phyloP scores from a whole-genome alignment of 345 rosid genomes.

The Citrus hindsii region DNA sequence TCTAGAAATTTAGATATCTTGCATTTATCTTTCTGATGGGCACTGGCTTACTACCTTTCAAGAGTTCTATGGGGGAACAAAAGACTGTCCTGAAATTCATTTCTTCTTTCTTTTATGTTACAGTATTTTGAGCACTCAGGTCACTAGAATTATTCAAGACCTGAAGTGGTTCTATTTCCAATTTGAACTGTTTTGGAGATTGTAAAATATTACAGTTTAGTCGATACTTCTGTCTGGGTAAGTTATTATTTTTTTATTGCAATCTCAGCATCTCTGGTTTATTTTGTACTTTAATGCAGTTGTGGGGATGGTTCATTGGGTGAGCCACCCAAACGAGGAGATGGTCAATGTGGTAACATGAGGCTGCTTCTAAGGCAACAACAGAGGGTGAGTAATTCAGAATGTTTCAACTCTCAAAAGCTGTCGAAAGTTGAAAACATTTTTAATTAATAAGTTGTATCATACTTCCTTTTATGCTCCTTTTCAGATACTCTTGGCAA shows the following conservation, averaged over 20 bases:
- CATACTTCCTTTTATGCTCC: slow-evolving; percentile 5
- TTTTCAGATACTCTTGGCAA: slow-evolving; percentile 78
- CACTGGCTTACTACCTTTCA: not conserved
- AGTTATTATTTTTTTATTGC: slow-evolving; percentile 5
- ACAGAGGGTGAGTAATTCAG: slow-evolving; percentile 54
- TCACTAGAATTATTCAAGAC: not conserved
- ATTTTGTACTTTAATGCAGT: slow-evolving; percentile 35
- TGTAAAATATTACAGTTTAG: not conserved
- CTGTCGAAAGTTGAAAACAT: not conserved
- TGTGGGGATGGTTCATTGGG: slow-evolving; percentile 75
- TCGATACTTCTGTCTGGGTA: not conserved
- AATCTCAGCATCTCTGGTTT: slow-evolving; percentile 1
- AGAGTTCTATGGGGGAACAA: not conserved
- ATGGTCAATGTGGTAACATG: slow-evolving; percentile 86
- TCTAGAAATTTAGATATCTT: not conserved
- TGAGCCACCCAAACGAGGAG: slow-evolving; percentile 65
- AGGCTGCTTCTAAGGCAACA: slow-evolving; percentile 72
- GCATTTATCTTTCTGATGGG: not conserved
- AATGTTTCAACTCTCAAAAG: slow-evolving; percentile 1
- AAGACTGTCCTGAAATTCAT: not conserved
- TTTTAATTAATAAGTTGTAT: not conserved
- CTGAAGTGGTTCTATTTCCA: not conserved
- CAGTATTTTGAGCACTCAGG: not conserved
- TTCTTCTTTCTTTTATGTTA: not conserved
- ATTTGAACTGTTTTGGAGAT: not conserved